phyloP scores from a whole-genome alignment of 805 yeast species.

The Schizosaccharomyces octosporus region DNA sequence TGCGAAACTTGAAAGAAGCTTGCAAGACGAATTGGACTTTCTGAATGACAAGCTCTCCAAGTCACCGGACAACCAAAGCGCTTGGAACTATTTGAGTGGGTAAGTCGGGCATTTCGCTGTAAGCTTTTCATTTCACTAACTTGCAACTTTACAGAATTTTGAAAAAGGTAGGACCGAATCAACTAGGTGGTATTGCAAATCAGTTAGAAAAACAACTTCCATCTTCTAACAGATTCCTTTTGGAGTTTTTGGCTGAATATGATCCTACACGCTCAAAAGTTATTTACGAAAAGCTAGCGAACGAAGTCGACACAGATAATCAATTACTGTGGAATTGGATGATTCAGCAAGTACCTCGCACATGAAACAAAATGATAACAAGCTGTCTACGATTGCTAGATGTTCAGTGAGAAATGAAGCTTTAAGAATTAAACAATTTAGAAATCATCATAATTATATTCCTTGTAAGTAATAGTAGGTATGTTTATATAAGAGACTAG shows the following conservation, averaged over 20 bases:
- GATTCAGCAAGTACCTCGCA: background rate
- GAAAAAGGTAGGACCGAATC: background rate
- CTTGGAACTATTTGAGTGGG: slow-evolving; percentile 67
- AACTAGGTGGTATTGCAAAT: background rate
- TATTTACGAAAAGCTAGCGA: background rate
- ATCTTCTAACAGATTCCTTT: background rate
- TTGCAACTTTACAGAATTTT: background rate
- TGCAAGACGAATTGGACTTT: slow-evolving; percentile 4
- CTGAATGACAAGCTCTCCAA: slow-evolving; percentile 22
- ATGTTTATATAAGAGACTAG: no score
- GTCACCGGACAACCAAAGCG: slow-evolving; percentile 61
- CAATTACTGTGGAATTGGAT: background rate
- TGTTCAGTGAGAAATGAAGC: no score
- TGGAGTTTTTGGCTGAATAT: background rate
- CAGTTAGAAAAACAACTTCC: background rate
- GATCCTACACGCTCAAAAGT: background rate
- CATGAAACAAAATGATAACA: no score
- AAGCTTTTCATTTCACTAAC: background rate
- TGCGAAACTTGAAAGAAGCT: background rate
- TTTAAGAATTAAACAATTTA: no score
- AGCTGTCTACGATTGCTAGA: no score
- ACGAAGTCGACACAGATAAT: background rate
- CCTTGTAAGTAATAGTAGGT: no score
- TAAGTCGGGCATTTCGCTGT: background rate
- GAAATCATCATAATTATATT: no score